These are phyloP conservation scores for Vinca minor DNA, from an alignment of 257 asterid genomes.

Conservation along the genomic window DNA sequence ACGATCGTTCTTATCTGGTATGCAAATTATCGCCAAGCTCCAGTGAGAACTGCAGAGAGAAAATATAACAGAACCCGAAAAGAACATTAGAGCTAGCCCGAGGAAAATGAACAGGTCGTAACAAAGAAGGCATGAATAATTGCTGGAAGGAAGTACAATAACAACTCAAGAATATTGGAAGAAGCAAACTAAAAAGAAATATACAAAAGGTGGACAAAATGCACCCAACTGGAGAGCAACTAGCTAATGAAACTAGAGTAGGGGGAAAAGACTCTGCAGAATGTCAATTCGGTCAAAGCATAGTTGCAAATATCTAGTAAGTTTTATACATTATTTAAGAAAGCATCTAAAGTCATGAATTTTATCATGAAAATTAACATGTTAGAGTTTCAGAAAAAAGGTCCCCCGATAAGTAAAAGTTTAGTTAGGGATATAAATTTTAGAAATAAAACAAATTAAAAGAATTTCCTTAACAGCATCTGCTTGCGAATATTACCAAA, in stretches of 20 bases:
- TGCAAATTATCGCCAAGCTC: conserved; percentile 92
- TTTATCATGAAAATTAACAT: neutral
- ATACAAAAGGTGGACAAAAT: too few relatives aligned
- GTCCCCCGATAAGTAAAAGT: neutral
- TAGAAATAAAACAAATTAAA: neutral
- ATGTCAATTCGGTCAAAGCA: neutral
- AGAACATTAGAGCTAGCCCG: conserved; percentile 11
- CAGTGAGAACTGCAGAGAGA: conserved; percentile 58
- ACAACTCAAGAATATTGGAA: neutral
- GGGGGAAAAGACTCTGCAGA: too few relatives aligned
- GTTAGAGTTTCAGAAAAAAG: neutral
- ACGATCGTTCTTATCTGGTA: conserved; percentile 66
- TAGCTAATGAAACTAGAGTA: too few relatives aligned
- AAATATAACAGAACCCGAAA: conserved; percentile 18
- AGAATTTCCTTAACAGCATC: neutral
- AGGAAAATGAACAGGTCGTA: conserved; percentile 15
- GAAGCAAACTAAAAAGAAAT: too few relatives aligned
- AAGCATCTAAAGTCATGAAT: neutral
- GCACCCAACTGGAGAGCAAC: too few relatives aligned
- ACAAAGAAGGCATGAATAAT: conserved; percentile 3
- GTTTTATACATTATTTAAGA: conserved; percentile 9
- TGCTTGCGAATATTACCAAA: too few relatives aligned
- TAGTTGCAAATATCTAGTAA: neutral
- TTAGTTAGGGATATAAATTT: neutral
- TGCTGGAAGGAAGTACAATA: neutral